Evolutionary conservation across 176 grass and related monocot genomes (phyloP).

Genomic region (Pontederia crassipes): DNA sequence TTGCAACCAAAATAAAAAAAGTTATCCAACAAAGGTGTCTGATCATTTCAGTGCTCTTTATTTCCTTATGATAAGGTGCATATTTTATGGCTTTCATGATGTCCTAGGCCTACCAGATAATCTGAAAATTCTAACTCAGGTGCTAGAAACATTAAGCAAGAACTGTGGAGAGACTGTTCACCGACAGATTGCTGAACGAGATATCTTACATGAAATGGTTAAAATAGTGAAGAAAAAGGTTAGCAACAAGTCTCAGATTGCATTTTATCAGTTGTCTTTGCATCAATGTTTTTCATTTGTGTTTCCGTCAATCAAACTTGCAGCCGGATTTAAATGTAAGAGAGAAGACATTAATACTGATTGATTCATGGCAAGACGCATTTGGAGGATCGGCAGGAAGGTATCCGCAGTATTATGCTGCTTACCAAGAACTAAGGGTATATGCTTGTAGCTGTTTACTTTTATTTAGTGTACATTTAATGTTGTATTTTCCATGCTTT

Average conservation of each 20-base stretch:
- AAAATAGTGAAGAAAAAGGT: conserved; percentile 99
- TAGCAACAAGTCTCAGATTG: not conserved
- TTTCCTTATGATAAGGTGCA: too few relatives aligned
- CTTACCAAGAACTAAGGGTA: conserved; percentile 96
- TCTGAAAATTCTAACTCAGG: conserved; percentile 32
- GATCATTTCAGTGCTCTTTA: too few relatives aligned
- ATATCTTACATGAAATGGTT: conserved; percentile 98
- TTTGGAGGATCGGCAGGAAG: conserved; percentile 84
- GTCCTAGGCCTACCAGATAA: not conserved
- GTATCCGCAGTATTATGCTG: conserved; percentile 79
- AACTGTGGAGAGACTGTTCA: conserved; percentile 86
- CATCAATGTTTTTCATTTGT: not conserved
- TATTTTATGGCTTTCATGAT: not conserved
- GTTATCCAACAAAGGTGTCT: too few relatives aligned
- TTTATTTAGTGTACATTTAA: not conserved
- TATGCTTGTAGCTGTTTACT: not conserved
- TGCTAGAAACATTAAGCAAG: conserved; percentile 95
- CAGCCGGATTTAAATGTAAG: conserved; percentile 82
- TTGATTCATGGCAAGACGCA: conserved; percentile 98
- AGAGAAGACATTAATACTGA: conserved; percentile 93
- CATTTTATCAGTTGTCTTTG: not conserved
- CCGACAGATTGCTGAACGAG: conserved; percentile 86
- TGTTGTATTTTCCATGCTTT: not conserved
- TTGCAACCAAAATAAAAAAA: too few relatives aligned
- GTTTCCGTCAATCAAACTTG: conserved; percentile 22